Base-by-base conservation (phyloP, 352 stramenopile species). In the Phytopythium mirpurense region DNA sequence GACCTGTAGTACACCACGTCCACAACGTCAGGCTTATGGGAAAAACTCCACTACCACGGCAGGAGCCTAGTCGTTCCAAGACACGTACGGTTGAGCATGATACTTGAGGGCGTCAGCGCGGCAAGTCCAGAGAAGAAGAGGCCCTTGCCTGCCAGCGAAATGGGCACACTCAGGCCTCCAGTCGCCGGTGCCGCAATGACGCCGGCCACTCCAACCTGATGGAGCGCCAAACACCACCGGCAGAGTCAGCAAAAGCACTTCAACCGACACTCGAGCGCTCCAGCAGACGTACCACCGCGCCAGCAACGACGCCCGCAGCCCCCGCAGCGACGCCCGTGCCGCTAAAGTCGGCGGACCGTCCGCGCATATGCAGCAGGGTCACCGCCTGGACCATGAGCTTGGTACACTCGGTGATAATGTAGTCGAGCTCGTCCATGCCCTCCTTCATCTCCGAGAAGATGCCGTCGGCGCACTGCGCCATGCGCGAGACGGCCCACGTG, bases 371-470 rank as follows among this genome's bases (percentile, higher is more conserved):
- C 52, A 95, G 60, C 58, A 95, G 54, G 46, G 84, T 95, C 44
- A 95, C 88, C n/a, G 78, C 72, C 58, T 93, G 76, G 24, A 93
- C 82, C 74, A 95, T 90, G 12, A 95, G 69, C 67, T 90, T 86
- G 14, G 75, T 92, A 57, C 82, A 88, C 60, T 93, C 80, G 0
- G 72, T 78, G 23, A 78, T 86, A 5, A 95, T 65, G 48, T 93
- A 75, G 61, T 95, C 82, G 24, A 95, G 58, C 48, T 95, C 82
- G 42, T 86, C 78, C 24, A 93, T 49, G 46, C 65, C 88, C 52
- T 90, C 77, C 14, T 73, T 70, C 63, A 95, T 90, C 54, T 93
- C 80, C 0, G 51, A 42, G 18, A 83, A 74, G 46, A 90, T 88
- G 1, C 75, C 74, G 52, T 83, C 67, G 2, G 72, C 55, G 52